A percentile compares a stretch with the other conserved stretches of the same genome.
These are phyloP conservation scores for Candida corydali DNA, from an alignment of 805 yeast genomes.

Conservation along the genomic window DNA sequence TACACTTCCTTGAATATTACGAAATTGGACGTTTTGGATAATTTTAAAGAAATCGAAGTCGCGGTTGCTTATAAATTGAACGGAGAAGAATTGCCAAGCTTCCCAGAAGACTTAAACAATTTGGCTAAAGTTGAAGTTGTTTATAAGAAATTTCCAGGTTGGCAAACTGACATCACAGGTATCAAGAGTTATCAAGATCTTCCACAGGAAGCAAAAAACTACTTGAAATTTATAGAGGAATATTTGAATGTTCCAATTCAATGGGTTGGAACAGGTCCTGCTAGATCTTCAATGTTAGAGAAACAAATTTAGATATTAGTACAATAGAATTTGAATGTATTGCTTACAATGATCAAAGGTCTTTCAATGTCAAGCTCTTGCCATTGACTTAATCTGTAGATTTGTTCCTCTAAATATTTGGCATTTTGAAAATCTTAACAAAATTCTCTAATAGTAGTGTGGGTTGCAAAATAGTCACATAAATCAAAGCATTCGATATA, in stretches of 20 bases:
- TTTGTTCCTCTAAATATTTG: too few relatives aligned
- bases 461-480: too few relatives aligned
- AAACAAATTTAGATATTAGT: constrained; percentile 32
- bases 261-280: constrained; percentile 99
- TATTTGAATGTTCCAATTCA: constrained; percentile 78
- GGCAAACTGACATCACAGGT: constrained; percentile 81
- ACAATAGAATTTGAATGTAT: too few relatives aligned
- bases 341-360: too few relatives aligned
- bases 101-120: constrained; percentile 88
- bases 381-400: too few relatives aligned
- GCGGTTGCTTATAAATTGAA: constrained; percentile 79
- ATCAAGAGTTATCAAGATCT: constrained; percentile 68
- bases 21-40: constrained; percentile 90
- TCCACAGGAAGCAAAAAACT: constrained; percentile 83
- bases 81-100: constrained; percentile 69
- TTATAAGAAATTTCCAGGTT: constrained; percentile 89
- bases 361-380: too few relatives aligned
- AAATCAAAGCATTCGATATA: too few relatives aligned
- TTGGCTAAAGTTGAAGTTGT: constrained; percentile 90
- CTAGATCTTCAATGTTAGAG: constrained; percentile 86
- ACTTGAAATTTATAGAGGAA: constrained; percentile 82
- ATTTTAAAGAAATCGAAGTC: constrained; percentile 82
- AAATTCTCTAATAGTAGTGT: too few relatives aligned
- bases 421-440: too few relatives aligned
- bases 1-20: constrained; percentile 93